These are phyloP conservation scores for Ophiocordyceps unilateralis DNA, from an alignment of 2,329 filamentous ascomycete species.

Conservation along the genomic window DNA sequence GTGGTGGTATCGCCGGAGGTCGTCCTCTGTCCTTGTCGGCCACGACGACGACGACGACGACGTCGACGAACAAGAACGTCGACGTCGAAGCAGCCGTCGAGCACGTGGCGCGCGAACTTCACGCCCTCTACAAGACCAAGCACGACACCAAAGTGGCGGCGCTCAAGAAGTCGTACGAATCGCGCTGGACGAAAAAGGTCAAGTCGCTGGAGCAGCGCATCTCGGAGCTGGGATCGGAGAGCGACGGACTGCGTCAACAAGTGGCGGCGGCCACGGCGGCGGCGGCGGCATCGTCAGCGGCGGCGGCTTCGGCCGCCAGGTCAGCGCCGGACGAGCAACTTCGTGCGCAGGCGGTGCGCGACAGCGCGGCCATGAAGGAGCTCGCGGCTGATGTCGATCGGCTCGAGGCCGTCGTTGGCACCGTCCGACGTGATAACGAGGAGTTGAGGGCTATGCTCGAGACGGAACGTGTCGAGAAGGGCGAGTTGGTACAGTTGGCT, in stretches of 20 bases:
- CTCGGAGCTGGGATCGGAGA: constrained; percentile 52
- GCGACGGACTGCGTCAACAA: constrained; percentile 46
- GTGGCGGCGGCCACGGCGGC: background rate
- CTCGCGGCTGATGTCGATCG: constrained; percentile 60
- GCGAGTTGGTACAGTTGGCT: constrained; percentile 62
- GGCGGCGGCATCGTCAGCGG: no score
- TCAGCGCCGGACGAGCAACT: constrained; percentile 25
- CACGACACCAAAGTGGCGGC: constrained; percentile 92
- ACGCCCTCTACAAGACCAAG: constrained; percentile 88
- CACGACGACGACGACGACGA: constrained; percentile 7
- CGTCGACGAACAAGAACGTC: constrained; percentile 24
- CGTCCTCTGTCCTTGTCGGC: background rate
- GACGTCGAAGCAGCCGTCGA: constrained; percentile 78
- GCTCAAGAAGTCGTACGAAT: constrained; percentile 71
- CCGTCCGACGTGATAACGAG: constrained; percentile 53
- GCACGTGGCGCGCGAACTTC: constrained; percentile 84
- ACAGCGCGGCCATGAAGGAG: constrained; percentile 49
- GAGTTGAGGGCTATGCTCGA: constrained; percentile 49
- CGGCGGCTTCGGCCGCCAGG: background rate
- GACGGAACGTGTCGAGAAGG: constrained; percentile 65
- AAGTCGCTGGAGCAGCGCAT: constrained; percentile 59
- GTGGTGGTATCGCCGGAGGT: background rate
- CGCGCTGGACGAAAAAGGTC: constrained; percentile 76
- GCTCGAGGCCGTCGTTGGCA: constrained; percentile 53
- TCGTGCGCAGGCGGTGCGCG: constrained; percentile 40